Evolutionary conservation across 2,329 filamentous ascomycete genomes (phyloP).

Genomic region (Celoporthe dispersa): DNA sequence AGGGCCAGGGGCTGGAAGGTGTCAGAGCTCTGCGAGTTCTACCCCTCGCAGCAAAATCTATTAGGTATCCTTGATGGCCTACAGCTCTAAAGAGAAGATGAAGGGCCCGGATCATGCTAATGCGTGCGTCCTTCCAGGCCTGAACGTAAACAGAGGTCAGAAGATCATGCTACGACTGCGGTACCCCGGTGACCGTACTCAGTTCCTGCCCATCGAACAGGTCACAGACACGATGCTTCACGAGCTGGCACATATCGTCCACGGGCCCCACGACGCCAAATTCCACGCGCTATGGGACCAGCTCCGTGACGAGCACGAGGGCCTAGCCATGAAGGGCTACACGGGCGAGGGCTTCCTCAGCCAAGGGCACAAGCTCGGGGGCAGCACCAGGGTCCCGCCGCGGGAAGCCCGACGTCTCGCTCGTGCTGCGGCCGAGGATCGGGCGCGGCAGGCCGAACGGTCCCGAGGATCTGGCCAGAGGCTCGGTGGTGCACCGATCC

Average conservation of each 20-base stretch:
- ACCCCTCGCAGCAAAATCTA: constrained; percentile 73
- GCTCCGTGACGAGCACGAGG: constrained; percentile 82
- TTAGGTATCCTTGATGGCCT: constrained; percentile 55
- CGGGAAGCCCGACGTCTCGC: constrained; percentile 78
- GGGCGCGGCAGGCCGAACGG: constrained; percentile 54
- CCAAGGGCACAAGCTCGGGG: constrained; percentile 74
- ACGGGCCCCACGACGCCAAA: constrained; percentile 79
- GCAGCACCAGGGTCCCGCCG: constrained; percentile 61
- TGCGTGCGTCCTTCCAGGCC: constrained; percentile 47
- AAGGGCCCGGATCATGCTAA: constrained; percentile 4
- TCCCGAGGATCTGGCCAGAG: constrained; percentile 66
- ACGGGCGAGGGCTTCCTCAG: constrained; percentile 88
- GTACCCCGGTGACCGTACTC: constrained; percentile 71
- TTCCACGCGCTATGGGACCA: constrained; percentile 91
- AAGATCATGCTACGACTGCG: constrained; percentile 84
- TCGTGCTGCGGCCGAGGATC: constrained; percentile 73
- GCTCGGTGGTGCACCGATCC: constrained; percentile 65
- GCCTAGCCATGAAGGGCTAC: constrained; percentile 78
- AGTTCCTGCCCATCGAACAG: constrained; percentile 81
- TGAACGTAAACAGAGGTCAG: constrained; percentile 78
- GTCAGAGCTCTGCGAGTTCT: constrained; percentile 80
- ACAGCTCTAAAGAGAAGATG: too few relatives aligned
- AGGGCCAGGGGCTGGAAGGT: constrained; percentile 82
- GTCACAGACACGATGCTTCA: constrained; percentile 92
- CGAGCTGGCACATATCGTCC: constrained; percentile 86